These are phyloP conservation scores for Thermoascus crustaceus DNA, from an alignment of 2,329 filamentous ascomycete genomes.

Conservation along the genomic window DNA sequence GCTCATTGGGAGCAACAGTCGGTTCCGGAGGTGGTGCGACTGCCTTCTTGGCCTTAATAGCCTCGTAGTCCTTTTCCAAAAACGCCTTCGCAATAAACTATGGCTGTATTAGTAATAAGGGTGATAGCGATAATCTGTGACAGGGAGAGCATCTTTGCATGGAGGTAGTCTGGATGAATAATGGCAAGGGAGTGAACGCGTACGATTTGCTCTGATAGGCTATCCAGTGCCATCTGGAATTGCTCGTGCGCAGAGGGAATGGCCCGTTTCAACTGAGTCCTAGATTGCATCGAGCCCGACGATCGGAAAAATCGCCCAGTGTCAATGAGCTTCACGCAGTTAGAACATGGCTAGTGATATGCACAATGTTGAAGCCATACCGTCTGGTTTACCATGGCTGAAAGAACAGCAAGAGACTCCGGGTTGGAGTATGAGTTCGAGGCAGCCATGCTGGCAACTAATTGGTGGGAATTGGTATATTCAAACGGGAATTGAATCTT, in stretches of 20 bases:
- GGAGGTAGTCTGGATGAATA: background rate
- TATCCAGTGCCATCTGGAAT: slow-evolving; percentile 33
- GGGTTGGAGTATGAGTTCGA: slow-evolving; percentile 18
- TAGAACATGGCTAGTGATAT: slow-evolving; percentile 11
- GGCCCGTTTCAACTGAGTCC: slow-evolving; percentile 27
- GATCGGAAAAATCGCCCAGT: slow-evolving; percentile 35
- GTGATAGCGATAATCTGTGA: background rate
- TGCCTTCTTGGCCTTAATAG: slow-evolving; percentile 24
- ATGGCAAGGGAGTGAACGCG: slow-evolving; percentile 9
- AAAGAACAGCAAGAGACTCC: slow-evolving; percentile 28
- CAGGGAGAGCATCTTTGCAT: background rate
- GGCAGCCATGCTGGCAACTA: slow-evolving; percentile 12
- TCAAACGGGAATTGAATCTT: no score
- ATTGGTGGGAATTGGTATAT: background rate
- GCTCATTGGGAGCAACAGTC: background rate
- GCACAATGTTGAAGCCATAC: slow-evolving; percentile 15
- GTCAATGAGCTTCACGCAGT: slow-evolving; percentile 30
- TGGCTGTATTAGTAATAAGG: background rate
- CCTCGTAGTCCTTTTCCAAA: slow-evolving; percentile 35
- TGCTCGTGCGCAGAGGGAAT: slow-evolving; percentile 32
- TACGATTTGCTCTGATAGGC: slow-evolving; percentile 37
- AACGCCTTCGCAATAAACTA: slow-evolving; percentile 38
- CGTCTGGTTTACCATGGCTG: slow-evolving; percentile 30
- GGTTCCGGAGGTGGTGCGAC: slow-evolving; percentile 6
- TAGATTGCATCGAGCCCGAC: slow-evolving; percentile 25